Base-by-base conservation (phyloP, 495 filamentous ascomycete genomes). In the Echria macrotheca region DNA sequence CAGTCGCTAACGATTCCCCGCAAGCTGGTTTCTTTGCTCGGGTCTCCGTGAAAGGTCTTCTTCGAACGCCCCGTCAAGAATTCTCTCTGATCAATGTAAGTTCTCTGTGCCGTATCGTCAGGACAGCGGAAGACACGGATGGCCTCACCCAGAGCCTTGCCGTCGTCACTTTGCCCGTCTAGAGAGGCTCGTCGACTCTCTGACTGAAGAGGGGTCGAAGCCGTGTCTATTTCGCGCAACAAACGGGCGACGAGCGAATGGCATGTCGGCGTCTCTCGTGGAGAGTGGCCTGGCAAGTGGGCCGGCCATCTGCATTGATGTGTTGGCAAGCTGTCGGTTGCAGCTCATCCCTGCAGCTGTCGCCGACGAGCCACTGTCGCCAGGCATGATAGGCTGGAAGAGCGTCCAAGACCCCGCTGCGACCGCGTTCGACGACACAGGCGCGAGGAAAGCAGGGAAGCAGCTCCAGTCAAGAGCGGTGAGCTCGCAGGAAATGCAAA, bases 261-360 rank as follows among this genome's bases (percentile, higher is more conserved):
- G 18, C 52, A 51, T 51, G 46, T 6, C 24, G 26, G 24, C 19
- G 21, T 23, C 21, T 45, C 15, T 41, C 17, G 36, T 10, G 38
- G 40, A 23, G 38, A 44, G 23, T 35, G 54, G 54, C 22, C 54
- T 29, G 39, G 45, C 38, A 45, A 60, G 57, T 49, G 59, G 61
- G 44, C 57, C 59, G 54, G 55, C 29, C 38, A 43, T 51, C 61
- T 67, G 64, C 64, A 67, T 50, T 63, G 64, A 65, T 67, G 64
- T 37, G 64, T 61, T 67, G 64, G 64, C 64, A 65, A 47, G 55
- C 38, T 47, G 49, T 46, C 48, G 22, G 41, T 37, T 60, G 62
- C 63, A 59, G 60, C 62, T 35, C 47, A 52, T 38, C 56, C 60
- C 55, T 59, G 60, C 50, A 53, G 42, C 29, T 54, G 58, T 58